Evolutionary conservation across 352 stramenopile species (phyloP).

Genomic region (Stramenopiles sp.): DNA sequence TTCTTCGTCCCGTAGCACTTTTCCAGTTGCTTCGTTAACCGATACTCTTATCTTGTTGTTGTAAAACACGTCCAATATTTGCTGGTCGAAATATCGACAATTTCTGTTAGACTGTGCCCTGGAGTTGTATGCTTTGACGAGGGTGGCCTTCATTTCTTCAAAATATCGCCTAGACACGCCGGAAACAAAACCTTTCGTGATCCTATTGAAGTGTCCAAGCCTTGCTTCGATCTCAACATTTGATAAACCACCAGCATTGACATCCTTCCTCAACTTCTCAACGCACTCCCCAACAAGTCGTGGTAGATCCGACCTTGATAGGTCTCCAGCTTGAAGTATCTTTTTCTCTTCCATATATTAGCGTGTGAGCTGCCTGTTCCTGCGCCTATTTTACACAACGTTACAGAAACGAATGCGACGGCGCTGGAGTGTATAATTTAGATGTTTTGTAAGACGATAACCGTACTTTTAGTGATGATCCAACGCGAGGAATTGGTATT

Average conservation of each 20-base stretch:
- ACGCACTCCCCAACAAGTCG: background rate
- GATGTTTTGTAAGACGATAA: no score
- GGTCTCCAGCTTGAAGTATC: no score
- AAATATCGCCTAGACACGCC: background rate
- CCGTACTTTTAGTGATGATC: no score
- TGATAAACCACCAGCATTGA: background rate
- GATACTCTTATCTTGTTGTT: background rate
- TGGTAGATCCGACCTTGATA: background rate
- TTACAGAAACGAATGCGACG: no score
- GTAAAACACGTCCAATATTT: background rate
- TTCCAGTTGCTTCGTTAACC: background rate
- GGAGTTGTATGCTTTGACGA: background rate
- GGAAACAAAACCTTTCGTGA: background rate
- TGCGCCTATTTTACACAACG: no score
- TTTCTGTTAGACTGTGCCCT: background rate
- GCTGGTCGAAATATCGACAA: background rate
- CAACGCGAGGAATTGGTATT: no score
- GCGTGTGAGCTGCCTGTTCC: no score
- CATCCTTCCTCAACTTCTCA: background rate
- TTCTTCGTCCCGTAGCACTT: background rate
- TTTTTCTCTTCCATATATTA: no score
- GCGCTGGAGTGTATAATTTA: no score
- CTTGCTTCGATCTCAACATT: background rate
- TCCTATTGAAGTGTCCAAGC: background rate
- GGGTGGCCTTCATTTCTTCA: background rate